Conservation (phyloP, 176 grass and related monocot species). For the Musa itinerans region DNA sequence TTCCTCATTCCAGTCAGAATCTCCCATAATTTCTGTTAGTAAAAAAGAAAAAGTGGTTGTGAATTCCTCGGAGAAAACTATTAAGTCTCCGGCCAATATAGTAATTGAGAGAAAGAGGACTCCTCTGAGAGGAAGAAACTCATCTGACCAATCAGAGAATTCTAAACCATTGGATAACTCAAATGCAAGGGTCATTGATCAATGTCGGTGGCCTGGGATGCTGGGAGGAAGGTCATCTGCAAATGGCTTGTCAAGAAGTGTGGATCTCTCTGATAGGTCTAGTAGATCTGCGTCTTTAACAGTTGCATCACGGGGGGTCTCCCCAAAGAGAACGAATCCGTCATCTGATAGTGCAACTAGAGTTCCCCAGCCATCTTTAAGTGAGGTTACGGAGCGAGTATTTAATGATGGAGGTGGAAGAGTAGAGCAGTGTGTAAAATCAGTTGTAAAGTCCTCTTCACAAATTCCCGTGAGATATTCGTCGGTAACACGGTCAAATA, state of each 20-base stretch:
- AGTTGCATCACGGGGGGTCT: constrained; percentile 18
- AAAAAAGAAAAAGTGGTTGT: constrained; percentile 25
- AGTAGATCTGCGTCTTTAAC: constrained; percentile 23
- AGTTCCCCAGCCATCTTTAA: constrained; percentile 24
- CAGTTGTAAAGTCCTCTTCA: constrained; percentile 35
- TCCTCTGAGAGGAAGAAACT: constrained; percentile 50
- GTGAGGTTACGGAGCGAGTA: constrained; percentile 35
- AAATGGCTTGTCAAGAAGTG: constrained; percentile 29
- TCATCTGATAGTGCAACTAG: constrained; percentile 30
- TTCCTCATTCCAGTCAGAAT: constrained; percentile 64
- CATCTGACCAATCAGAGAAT: constrained; percentile 55
- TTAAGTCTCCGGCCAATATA: constrained; percentile 19
- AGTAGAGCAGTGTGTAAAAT: constrained; percentile 36
- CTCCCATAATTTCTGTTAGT: constrained; percentile 24
- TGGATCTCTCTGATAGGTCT: constrained; percentile 37
- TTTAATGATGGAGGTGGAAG: constrained; percentile 38
- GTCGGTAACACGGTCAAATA: not conserved
- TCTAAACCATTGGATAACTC: constrained; percentile 17
- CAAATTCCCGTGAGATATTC: constrained; percentile 19
- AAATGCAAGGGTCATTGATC: constrained; percentile 69
- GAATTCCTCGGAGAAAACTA: constrained; percentile 30
- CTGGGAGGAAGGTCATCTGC: constrained; percentile 42
- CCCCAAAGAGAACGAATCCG: constrained; percentile 30
- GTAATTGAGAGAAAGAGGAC: constrained; percentile 64
- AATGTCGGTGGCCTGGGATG: constrained; percentile 93